Percentiles rank a stretch among this genome's conserved stretches.
Evolutionary conservation across 352 stramenopile species (phyloP).

Genomic region (Pythium diclinum): DNA sequence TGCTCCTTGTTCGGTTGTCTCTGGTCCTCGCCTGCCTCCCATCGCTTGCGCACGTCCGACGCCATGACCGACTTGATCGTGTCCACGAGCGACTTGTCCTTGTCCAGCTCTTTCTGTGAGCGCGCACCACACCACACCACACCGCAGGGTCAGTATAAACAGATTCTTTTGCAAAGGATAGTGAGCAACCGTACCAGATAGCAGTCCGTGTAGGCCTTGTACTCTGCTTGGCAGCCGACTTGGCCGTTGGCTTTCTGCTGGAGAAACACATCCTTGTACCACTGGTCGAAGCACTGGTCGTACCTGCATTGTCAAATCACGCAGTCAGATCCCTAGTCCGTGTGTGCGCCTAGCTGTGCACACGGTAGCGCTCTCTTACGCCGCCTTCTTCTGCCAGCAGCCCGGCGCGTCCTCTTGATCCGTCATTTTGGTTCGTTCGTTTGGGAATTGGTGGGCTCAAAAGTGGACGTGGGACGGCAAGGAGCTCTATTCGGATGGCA

Average conservation of each 20-base stretch:
- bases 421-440: constrained; percentile 18
- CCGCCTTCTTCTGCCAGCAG: constrained; percentile 71
- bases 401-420: constrained; percentile 36
- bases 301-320: constrained; percentile 32
- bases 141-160: background rate
- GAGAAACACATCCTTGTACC: constrained; percentile 84
- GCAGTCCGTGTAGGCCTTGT: constrained; percentile 73
- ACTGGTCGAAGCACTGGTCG: constrained; percentile 87
- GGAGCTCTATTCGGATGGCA: constrained; percentile 12
- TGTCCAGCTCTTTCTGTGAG: constrained; percentile 57
- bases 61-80: constrained; percentile 70
- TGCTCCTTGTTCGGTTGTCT: constrained; percentile 12
- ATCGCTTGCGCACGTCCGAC: constrained; percentile 51
- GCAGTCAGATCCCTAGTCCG: background rate
- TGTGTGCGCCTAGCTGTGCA: background rate
- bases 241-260: constrained; percentile 71
- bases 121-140: constrained; percentile 10
- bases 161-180: too few relatives aligned
- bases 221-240: constrained; percentile 77
- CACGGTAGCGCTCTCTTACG: constrained; percentile 28
- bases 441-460: background rate
- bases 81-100: constrained; percentile 55
- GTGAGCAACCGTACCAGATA: constrained; percentile 44
- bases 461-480: background rate
- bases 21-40: constrained; percentile 35